These are phyloP conservation scores for Vanilla planifolia DNA, from an alignment of 106 monocot species.

Conservation along the genomic window DNA sequence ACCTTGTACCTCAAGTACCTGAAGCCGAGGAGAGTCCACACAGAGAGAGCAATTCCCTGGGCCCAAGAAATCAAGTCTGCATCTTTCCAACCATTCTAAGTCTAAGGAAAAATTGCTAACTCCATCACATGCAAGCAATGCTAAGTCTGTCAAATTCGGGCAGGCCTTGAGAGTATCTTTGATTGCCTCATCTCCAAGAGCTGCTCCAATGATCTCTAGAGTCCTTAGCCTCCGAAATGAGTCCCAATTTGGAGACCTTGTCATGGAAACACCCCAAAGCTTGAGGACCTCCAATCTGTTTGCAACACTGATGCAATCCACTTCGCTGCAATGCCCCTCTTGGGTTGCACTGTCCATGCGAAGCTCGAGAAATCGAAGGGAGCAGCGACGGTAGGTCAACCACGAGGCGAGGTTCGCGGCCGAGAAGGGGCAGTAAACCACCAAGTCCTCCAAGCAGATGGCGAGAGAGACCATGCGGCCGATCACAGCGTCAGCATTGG, in stretches of 20 bases:
- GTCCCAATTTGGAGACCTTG: conserved; percentile 51
- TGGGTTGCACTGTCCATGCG: conserved; percentile 45
- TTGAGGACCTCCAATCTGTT: conserved; percentile 53
- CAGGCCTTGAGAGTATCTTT: conserved; percentile 41
- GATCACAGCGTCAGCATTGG: conserved; percentile 37
- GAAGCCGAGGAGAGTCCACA: conserved; percentile 30
- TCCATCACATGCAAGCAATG: conserved; percentile 83
- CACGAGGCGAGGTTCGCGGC: conserved; percentile 36
- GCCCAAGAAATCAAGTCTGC: conserved; percentile 76
- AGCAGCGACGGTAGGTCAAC: conserved; percentile 25
- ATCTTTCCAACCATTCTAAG: conserved; percentile 48
- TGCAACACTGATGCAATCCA: conserved; percentile 43
- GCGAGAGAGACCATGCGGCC: conserved; percentile 45
- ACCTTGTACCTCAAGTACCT: conserved; percentile 40
- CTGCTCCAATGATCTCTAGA: conserved; percentile 67
- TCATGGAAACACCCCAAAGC: conserved; percentile 69
- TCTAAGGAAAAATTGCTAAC: conserved; percentile 30
- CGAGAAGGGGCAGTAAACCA: conserved; percentile 82
- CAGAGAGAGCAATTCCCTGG: conserved; percentile 28
- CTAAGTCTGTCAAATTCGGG: conserved; percentile 64
- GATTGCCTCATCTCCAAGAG: conserved; percentile 37
- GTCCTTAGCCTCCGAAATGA: conserved; percentile 22
- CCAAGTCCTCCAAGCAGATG: conserved; percentile 46
- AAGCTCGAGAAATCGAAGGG: conserved; percentile 68
- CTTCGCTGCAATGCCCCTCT: neutral